Base-by-base conservation (phyloP, 2,329 filamentous ascomycete genomes). In the Sporothrix variecibatus region DNA sequence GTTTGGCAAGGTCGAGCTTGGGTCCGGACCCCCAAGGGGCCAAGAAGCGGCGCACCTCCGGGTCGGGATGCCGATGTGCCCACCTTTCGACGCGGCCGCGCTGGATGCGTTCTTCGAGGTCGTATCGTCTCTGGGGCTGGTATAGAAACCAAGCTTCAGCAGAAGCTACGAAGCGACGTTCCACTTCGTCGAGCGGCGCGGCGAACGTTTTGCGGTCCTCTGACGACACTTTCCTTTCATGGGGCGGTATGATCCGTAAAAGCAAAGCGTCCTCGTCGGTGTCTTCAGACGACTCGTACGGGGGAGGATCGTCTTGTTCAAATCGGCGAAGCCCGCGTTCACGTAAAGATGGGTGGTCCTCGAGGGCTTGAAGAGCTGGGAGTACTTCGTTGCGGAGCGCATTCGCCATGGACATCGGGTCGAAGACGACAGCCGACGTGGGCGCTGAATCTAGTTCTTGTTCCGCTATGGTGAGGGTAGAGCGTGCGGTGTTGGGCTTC, bases 211-310 rank as follows among this genome's bases (percentile, higher is more conserved):
- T 38, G 2, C 38, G 38, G 11, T 40, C 62, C n/a, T 65, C 62
- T 43, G n/a, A 9, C 11, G 62, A 28, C 9, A 65, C n/a, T 17
- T 20, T 28, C n/a, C 38, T n/a, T 12, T 46, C 8, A 15, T n/a
- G 5, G 2, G 28, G 1, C 8, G 34, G 34, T n/a, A 43, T 23
- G 2, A n/a, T 6, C 58, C 11, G 38, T 9, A 2, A 8, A 8
- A 26, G 62, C 9, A 26, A 12, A 2, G 6, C 38, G 20, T 65
- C 34, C 38, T 46, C 62, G 5, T 40, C 34, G 20, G 3, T 26
- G 40, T 65, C 62, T 2, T n/a, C 46, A 34, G 62, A 65, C 20
- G 62, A 65, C 17, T 65, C 62, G 62, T 65, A 65, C 34, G 62
- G 62, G 2, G 62, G 62, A 7, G 62, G 62, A 0, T 43, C 62